Conservation (phyloP, 2,329 filamentous ascomycete genomes). For the Paracamarosporium sp. region DNA sequence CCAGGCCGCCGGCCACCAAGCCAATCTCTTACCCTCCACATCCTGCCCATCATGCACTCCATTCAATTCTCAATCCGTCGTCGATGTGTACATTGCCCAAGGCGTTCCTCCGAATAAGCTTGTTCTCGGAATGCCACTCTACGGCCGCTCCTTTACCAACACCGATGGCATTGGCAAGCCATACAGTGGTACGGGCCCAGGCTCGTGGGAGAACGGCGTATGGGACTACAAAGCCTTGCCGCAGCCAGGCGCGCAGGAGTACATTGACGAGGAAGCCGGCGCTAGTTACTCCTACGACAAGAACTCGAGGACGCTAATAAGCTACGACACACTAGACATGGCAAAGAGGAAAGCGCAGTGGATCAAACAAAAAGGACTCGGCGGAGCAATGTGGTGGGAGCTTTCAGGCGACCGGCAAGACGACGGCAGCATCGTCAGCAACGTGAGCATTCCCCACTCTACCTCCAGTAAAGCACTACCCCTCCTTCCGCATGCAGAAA, state of each 20-base stretch:
- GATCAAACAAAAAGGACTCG: conserved; percentile 70
- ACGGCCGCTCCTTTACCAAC: conserved; percentile 82
- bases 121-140: conserved; percentile 89
- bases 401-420: conserved; percentile 76
- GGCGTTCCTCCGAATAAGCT: conserved; percentile 73
- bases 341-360: conserved; percentile 74
- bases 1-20: conserved; percentile 72
- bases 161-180: conserved; percentile 76
- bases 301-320: conserved; percentile 70
- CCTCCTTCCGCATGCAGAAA: neutral
- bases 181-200: conserved; percentile 76
- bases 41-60: conserved; percentile 71
- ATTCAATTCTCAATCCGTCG: conserved; percentile 75
- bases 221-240: conserved; percentile 91
- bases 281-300: conserved; percentile 82
- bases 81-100: conserved; percentile 71
- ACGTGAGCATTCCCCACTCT: conserved; percentile 33
- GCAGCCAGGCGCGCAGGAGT: conserved; percentile 68
- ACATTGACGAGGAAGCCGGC: conserved; percentile 66
- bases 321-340: conserved; percentile 74
- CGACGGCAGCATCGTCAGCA: conserved; percentile 66
- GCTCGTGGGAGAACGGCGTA: conserved; percentile 78
- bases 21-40: conserved; percentile 73
- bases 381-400: conserved; percentile 98
- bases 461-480: neutral